Evolutionary conservation across 2,329 filamentous ascomycete genomes (phyloP).

Genomic region (Pleurostoma richardsiae): DNA sequence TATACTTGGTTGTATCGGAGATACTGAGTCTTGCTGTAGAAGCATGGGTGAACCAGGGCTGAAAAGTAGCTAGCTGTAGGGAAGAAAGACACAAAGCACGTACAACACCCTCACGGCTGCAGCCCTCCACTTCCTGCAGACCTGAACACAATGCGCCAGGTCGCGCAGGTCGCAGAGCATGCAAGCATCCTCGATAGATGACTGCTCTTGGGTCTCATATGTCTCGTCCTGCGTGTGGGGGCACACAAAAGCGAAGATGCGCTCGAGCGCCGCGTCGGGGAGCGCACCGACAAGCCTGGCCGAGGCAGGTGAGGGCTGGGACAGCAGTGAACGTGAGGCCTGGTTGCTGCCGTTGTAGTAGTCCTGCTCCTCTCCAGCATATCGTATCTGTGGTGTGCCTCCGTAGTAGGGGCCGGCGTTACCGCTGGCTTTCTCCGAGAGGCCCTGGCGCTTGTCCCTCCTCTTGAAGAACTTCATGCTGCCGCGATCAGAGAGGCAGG

Average conservation of each 20-base stretch:
- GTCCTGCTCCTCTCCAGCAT: background rate
- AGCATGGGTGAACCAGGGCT: constrained; percentile 2
- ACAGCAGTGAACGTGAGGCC: constrained; percentile 12
- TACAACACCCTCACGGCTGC: constrained; percentile 53
- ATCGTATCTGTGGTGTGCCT: constrained; percentile 8
- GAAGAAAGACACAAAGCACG: constrained; percentile 26
- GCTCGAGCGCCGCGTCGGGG: constrained; percentile 63
- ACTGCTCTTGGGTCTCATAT: constrained; percentile 80
- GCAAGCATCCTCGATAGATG: constrained; percentile 72
- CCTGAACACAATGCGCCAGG: constrained; percentile 71
- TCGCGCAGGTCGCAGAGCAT: constrained; percentile 93
- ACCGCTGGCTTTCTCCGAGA: constrained; percentile 8
- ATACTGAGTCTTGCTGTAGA: background rate
- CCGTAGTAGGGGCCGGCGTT: constrained; percentile 16
- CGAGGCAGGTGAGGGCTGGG: constrained; percentile 34
- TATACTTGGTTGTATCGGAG: background rate
- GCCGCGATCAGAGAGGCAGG: constrained; percentile 5
- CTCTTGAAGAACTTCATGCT: constrained; percentile 27
- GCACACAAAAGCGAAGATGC: constrained; percentile 78
- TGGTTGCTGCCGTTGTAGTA: constrained; percentile 3
- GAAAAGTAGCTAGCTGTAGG: background rate
- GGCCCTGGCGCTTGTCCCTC: constrained; percentile 21
- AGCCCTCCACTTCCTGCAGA: constrained; percentile 67
- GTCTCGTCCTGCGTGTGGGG: constrained; percentile 73
- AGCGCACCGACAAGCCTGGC: constrained; percentile 46